Percentiles rank a stretch among this genome's conserved stretches.
These are phyloP conservation scores for Porphyra umbilicalis DNA, from an alignment of 31 red algal species.

Conservation along the genomic window DNA sequence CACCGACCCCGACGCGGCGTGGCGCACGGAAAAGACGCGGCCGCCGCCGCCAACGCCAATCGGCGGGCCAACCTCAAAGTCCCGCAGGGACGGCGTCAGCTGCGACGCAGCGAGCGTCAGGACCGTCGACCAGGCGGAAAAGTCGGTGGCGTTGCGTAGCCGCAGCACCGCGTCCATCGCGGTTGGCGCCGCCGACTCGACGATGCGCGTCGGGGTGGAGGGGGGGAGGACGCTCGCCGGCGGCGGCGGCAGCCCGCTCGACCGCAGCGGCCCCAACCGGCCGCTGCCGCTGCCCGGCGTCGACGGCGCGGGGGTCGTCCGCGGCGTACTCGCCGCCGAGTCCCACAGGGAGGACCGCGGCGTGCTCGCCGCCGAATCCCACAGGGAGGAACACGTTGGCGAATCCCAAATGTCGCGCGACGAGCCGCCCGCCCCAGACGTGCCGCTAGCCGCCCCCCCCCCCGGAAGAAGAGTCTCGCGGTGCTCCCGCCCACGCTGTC, in stretches of 20 bases:
- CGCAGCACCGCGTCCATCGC: background rate
- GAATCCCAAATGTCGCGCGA: background rate
- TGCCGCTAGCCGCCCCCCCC: too few relatives aligned
- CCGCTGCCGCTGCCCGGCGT: too few relatives aligned
- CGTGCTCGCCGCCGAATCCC: background rate
- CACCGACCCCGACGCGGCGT: constrained; percentile 8
- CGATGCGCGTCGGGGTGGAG: background rate
- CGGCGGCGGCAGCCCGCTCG: background rate
- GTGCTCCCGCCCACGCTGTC: background rate
- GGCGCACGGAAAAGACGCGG: constrained; percentile 21
- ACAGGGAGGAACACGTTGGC: too few relatives aligned
- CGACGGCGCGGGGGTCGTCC: background rate
- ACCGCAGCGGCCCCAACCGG: background rate
- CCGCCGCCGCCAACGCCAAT: constrained; percentile 36
- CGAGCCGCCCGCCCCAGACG: too few relatives aligned
- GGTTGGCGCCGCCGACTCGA: background rate
- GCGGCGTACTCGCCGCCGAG: background rate
- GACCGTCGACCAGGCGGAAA: constrained; percentile 7
- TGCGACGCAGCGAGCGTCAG: constrained; percentile 7
- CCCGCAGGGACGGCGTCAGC: constrained; percentile 9
- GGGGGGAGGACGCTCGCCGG: background rate
- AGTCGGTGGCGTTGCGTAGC: background rate
- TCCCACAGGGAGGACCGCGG: background rate
- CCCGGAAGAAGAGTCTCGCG: background rate
- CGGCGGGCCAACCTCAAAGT: constrained; percentile 18